phyloP scores from a whole-genome alignment of 371 early-diverging fungal genomes.

The Gilbertella persicaria region DNA sequence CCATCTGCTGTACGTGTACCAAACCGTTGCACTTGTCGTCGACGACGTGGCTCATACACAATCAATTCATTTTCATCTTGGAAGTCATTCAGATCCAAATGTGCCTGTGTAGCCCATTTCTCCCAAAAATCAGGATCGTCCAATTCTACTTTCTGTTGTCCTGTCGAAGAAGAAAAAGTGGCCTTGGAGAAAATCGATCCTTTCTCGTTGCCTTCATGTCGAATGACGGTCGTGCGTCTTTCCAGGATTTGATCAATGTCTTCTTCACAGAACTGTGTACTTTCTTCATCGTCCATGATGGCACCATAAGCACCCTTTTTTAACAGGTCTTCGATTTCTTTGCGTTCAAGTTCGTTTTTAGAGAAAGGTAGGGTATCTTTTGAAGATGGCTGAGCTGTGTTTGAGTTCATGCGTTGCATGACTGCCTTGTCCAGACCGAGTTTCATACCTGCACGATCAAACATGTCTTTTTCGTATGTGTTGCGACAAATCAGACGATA shows the following conservation, averaged over 20 bases:
- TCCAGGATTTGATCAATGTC: constrained; percentile 96
- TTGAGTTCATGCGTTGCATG: constrained; percentile 43
- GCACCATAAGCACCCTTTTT: constrained; percentile 94
- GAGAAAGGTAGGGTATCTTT: constrained; percentile 30
- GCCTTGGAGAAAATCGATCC: constrained; percentile 95
- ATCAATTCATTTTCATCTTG: constrained; percentile 60
- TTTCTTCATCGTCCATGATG: constrained; percentile 83
- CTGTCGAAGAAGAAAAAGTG: constrained; percentile 71
- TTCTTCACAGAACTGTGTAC: constrained; percentile 90
- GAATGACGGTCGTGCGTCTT: constrained; percentile 86
- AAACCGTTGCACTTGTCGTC: constrained; percentile 60
- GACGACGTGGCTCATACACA: constrained; percentile 65
- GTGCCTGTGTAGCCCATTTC: constrained; percentile 82
- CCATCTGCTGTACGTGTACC: constrained; percentile 34
- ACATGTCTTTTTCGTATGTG: constrained; percentile 96
- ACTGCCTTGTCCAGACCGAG: constrained; percentile 91
- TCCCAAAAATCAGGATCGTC: constrained; percentile 98
- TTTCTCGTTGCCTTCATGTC: constrained; percentile 75
- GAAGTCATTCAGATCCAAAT: constrained; percentile 62
- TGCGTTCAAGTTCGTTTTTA: constrained; percentile 63
- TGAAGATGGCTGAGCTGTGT: constrained; percentile 15
- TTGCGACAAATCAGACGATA: constrained; percentile 89
- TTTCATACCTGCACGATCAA: constrained; percentile 94
- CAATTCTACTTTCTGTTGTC: constrained; percentile 66
- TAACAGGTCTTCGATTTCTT: constrained; percentile 86